Conservation (phyloP, 2,329 filamentous ascomycete species). For the Aspergillus fischeri region DNA sequence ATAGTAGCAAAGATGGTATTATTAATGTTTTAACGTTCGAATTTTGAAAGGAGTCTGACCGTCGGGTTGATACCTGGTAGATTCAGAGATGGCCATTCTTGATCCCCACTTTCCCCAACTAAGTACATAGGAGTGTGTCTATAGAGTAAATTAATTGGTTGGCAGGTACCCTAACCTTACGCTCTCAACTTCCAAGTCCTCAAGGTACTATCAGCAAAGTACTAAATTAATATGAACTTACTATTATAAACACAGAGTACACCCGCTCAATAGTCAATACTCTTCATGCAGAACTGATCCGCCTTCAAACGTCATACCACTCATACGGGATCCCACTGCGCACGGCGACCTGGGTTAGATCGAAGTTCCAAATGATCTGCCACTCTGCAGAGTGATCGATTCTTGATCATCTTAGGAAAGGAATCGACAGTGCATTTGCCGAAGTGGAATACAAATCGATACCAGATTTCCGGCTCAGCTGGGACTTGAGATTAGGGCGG, state of each 20-base stretch:
- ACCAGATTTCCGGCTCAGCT: neutral
- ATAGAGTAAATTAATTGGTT: no score
- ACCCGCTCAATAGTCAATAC: neutral
- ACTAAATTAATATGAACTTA: neutral
- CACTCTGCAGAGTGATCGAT: neutral
- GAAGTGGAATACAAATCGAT: neutral
- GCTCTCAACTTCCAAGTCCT: neutral
- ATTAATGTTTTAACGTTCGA: neutral
- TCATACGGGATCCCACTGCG: neutral
- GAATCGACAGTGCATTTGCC: neutral
- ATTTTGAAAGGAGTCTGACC: neutral
- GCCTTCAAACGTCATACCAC: neutral
- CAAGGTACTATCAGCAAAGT: neutral
- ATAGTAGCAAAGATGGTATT: neutral
- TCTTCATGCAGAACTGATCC: no score
- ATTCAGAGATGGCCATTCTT: neutral
- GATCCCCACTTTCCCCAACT: neutral
- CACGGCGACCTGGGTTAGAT: neutral
- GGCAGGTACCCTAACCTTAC: neutral
- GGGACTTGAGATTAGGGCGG: neutral
- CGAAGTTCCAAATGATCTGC: neutral
- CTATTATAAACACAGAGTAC: neutral
- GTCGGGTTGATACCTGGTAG: neutral
- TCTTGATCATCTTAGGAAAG: neutral
- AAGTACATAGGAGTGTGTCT: no score